Base-by-base conservation (phyloP, 805 yeast species). In the Cyberlindnera galapagoensis region DNA sequence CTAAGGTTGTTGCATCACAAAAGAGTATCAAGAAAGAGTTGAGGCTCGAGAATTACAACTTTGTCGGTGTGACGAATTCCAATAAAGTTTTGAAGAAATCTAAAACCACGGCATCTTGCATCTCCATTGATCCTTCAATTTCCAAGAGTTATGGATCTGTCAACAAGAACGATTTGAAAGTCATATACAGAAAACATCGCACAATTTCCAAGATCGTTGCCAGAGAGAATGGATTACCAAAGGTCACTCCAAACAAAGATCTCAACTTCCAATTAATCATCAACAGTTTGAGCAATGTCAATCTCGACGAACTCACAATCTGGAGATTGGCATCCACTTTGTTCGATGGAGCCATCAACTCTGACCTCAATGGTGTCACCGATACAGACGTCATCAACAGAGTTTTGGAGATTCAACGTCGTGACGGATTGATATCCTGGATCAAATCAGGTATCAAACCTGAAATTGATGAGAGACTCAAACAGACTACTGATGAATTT, bases 251-350 rank as follows among this genome's bases (percentile, higher is more conserved):
- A 14, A 65, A 58, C 31, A 31, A 38, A 4, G 24, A 35, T 1
- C 33, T 63, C 6, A 46, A 59, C 2, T 54, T 71, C 27, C 48
- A 52, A 13, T 49, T 59, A 13, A 43, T 59, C 10, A 39, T 48
- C 32, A 32, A 45, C 33, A 26, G 45, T 19, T 36, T 42, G 41
- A 30, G 41, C 7, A 39, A 31, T 7, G 23, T 42, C 7, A 38
- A 46, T 7, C 20, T 37, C 2, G 56, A 56, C 9, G 64, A 57
- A 25, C 42, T 42, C 18, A 47, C 51, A 4, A 43, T 67, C 9
- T 71, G 86, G 74, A 61, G 63, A n/a, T 58, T 82, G 26, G 71
- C 80, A 1, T 70, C 83, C 1, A 66, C 75, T 14, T 59, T 87
- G 26, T 81, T 81, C 55, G 84, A 76, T 49, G 29, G 60, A 13